A percentile compares a stretch with the other conserved stretches of the same genome.
Evolutionary conservation across 805 yeast genomes (phyloP).

Genomic region (Candida xiaguanensis): DNA sequence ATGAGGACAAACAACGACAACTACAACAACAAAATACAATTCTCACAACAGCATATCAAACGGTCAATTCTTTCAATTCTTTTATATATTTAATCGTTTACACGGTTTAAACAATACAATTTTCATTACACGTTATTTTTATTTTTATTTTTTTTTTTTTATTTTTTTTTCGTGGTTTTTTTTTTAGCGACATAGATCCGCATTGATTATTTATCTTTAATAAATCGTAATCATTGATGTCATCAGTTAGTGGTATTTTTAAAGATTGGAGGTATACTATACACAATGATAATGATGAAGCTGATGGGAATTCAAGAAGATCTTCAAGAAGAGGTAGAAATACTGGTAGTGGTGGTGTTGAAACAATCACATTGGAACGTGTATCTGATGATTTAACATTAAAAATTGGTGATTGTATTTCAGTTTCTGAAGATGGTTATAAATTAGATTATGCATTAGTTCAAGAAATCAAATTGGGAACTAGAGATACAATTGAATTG

Average conservation of each 20-base stretch:
- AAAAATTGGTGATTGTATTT: conserved; percentile 50
- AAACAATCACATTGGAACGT: conserved; percentile 31
- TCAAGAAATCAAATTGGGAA: conserved; percentile 50
- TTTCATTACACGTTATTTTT: not conserved
- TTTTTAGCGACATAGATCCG: not conserved
- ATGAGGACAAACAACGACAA: too few relatives aligned
- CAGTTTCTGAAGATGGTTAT: conserved; percentile 31
- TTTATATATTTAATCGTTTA: too few relatives aligned
- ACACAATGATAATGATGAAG: conserved; percentile 10
- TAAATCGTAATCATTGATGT: conserved; percentile 10
- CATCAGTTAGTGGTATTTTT: not conserved
- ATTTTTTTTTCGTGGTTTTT: too few relatives aligned
- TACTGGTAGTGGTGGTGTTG: conserved; percentile 8
- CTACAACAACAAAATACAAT: too few relatives aligned
- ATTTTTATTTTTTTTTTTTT: too few relatives aligned
- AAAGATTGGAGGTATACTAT: conserved; percentile 35
- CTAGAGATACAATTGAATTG: conserved; percentile 45
- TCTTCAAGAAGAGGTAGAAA: conserved; percentile 17
- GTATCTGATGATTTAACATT: conserved; percentile 46
- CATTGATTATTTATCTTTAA: not conserved
- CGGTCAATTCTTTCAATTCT: conserved; percentile 2
- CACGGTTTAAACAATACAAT: not conserved
- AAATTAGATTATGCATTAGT: conserved; percentile 40
- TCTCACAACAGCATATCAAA: not conserved
- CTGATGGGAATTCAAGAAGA: conserved; percentile 11